Evolutionary conservation across 768 basidiomycete genomes (phyloP), one percentile per base, ranked within the genome.

Genomic region (Boletus bicolor): DNA sequence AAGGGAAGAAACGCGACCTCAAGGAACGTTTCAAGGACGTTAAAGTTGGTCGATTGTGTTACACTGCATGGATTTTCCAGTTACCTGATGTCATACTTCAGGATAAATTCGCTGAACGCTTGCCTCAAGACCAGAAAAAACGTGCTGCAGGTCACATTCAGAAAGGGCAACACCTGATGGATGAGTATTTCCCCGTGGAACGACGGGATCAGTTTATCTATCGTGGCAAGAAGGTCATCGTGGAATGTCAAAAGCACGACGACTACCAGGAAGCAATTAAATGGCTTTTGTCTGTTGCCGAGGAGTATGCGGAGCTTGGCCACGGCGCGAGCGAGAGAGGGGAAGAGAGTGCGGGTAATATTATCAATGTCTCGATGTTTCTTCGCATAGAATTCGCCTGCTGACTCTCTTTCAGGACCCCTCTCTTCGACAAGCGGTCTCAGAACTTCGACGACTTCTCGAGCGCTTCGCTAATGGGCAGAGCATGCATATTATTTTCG

Each of bases 141-240:
- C 73, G 66, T 12, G 80, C 76, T 0, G 69, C 76, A 35, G 81
- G 86, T 7, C 76, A 85, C 12, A 48, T 77, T 43, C 80, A 89
- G 44, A 78, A 80, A 15, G 79, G 83, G 26, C 83, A 82, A 65
- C 77, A 85, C 34, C 62, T 97, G 50, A 73, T 74, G 15, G 91
- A 94, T 47, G 90, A 95, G 38, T 89, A 87, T 62, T 94, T 97
- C 79, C 94, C 95, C 0, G 79, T 88, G 62, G 94, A 94, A 72
- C 79, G 96, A 21, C 82, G 92, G 24, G 92, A 96, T 51, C 92
- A 92, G 66, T 97, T 93, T 72, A 89, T 98, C 66, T 96, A 87
- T 77, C 83, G 96, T 12, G 80, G 84, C 7, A 98, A 98, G 79
- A 98, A 97, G 84, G 87, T 89, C 37, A 83, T 97, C 51, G 79